Base-by-base conservation (phyloP, 139 green algal species). In the Ettlia oleoabundans region DNA sequence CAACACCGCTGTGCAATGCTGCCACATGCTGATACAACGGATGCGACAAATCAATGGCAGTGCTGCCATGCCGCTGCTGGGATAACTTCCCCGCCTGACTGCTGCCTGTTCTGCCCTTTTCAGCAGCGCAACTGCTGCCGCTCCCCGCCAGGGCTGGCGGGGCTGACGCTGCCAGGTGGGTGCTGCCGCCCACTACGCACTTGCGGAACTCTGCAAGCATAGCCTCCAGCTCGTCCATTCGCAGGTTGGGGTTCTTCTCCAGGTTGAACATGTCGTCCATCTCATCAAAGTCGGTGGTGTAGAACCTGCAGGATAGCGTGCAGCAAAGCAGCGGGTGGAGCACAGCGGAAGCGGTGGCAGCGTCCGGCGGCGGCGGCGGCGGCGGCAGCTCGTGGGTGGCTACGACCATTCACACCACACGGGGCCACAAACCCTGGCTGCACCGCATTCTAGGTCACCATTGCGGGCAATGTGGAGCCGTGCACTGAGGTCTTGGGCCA, bases 251-350 rank as follows among this genome's bases (percentile, higher is more conserved):
- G 91, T 99, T 99, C 52, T 94, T 93, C 87, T 99, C 88, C 73
- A 93, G 83, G 74, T 86, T 93, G 92, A 99, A 99, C 61, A 99
- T 82, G 76, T 95, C 87, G 88, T 99, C 97, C 97, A 99, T 98
- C 91, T 98, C 95, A 79, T 99, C 97, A 82, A 99, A 99, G 86
- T 98, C 95, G 33, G 96, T 98, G 82, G 96, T 99, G 92, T 99
- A 99, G 90, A 99, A 99, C n/a, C 89, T 88, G 74, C 15, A 35
- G 38, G 9, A 28, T 10, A 22, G 33, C 5, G 19, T 62, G 22
- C 18, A 40, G 33, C 18, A 1, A 40, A 35, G 71, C 21, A 33
- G 63, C 2, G 38, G 33, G 51, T 78, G 78, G n/a, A n/a, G n/a
- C n/a, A n/a, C n/a, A 66, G 67, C 4, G 22, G 53, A 0, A 4